Evolutionary conservation across 805 yeast genomes (phyloP).

Genomic region (Kodamaea kakaduensis): DNA sequence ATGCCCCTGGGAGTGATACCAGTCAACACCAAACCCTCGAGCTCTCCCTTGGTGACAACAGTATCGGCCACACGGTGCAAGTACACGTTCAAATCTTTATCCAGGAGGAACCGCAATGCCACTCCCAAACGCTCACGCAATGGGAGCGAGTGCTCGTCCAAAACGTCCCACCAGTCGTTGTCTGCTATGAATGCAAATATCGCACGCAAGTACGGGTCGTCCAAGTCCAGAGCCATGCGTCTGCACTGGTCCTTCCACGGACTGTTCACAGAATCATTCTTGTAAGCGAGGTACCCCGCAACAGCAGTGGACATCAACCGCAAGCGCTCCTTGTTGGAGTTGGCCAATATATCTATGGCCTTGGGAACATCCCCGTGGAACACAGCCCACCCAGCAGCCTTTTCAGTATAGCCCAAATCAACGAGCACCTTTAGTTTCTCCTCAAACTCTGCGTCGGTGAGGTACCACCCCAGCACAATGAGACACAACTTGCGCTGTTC

Average conservation of each 20-base stretch:
- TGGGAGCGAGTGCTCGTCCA: slow-evolving; percentile 86
- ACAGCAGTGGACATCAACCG: slow-evolving; percentile 88
- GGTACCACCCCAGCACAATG: slow-evolving; percentile 88
- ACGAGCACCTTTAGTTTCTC: slow-evolving; percentile 57
- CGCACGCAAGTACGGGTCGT: slow-evolving; percentile 84
- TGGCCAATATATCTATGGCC: slow-evolving; percentile 75
- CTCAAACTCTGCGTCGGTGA: slow-evolving; percentile 71
- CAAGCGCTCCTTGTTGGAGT: slow-evolving; percentile 66
- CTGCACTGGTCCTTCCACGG: slow-evolving; percentile 95
- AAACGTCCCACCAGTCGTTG: slow-evolving; percentile 93
- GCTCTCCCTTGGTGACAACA: slow-evolving; percentile 74
- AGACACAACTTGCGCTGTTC: slow-evolving; percentile 74
- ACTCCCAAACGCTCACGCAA: slow-evolving; percentile 85
- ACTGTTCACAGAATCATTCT: slow-evolving; percentile 54
- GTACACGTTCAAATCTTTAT: slow-evolving; percentile 69
- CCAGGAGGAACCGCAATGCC: slow-evolving; percentile 80
- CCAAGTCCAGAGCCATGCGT: slow-evolving; percentile 78
- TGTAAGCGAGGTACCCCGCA: slow-evolving; percentile 79
- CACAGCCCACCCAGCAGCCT: slow-evolving; percentile 98
- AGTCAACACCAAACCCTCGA: slow-evolving; percentile 85
- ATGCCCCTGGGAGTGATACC: slow-evolving; percentile 89
- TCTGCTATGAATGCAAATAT: slow-evolving; percentile 92
- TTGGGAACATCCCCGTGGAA: slow-evolving; percentile 83
- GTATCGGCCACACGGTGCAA: slow-evolving; percentile 64
- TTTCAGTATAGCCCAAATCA: slow-evolving; percentile 59